Evolutionary conservation across 2,329 filamentous ascomycete species (phyloP), one percentile per base, ranked within the genome.

Genomic region (Penicillium griseofulvum): DNA sequence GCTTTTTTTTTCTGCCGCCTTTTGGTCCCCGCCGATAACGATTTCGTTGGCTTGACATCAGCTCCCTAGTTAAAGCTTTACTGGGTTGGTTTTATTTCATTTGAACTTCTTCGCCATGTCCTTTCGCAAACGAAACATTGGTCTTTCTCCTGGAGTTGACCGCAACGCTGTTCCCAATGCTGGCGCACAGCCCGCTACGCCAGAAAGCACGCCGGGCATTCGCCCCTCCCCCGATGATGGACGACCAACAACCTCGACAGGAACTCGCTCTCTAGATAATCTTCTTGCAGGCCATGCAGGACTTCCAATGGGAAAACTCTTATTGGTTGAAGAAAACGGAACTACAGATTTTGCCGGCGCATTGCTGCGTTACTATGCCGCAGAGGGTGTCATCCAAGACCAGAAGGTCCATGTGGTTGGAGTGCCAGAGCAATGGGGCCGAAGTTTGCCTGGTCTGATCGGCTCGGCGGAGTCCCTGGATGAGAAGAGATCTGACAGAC

Each of bases 281-380:
- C 80, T 96, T 17, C 80, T 99, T 1, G 91, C 91, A 38, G 91
- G 93, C 0, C 93, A 97, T 76, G 84, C 87, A 5, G 94, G 94
- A 0, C 79, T 97, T 5, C 85, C 90, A 0, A 80, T 97, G 7
- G 94, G 94, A 0, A 90, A 85, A 17, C 89, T 87, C 0, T 69
- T 97, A 1, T 76, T 99, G 5, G 78, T 97, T 31, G 90, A 93
- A 69, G 94, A 99, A 68, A 88, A 86, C 54, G 93, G 93, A 0
- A 96, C 93, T 0, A 99, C 94, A 0, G 94, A 99, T 71, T 99
- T 96, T 76, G 87, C 90, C 0, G 90, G 92, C 2, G 84, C 90
- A 26, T 76, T 97, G 55, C 75, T 97, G 42, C 84, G 89, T 52
- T 97, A 94, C 71, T 99, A 91, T 75, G 93, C 91, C 0, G 92